Evolutionary conservation across 495 filamentous ascomycete species (phyloP).

Genomic region (Tuber microsphaerosporum): DNA sequence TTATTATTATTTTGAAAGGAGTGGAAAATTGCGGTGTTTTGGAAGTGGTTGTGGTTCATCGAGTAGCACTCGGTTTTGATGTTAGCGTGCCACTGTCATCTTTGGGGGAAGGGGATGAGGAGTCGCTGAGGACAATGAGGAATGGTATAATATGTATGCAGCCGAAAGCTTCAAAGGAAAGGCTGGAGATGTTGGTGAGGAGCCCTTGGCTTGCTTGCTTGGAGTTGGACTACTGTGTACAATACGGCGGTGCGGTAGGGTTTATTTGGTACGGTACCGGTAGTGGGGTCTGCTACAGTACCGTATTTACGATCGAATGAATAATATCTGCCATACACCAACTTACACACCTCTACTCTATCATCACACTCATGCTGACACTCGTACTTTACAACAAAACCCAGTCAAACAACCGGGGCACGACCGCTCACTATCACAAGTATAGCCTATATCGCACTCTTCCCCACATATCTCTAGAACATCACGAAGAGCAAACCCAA

Average conservation of each 20-base stretch:
- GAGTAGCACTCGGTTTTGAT: neutral
- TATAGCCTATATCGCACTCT: neutral
- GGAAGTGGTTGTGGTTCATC: neutral
- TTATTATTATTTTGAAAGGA: neutral
- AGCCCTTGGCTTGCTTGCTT: neutral
- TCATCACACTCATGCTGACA: neutral
- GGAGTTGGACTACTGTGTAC: neutral
- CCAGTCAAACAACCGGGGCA: neutral
- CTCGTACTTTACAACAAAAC: neutral
- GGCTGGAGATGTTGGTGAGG: neutral
- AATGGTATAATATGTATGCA: no score
- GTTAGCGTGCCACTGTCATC: no score
- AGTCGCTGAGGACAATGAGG: no score
- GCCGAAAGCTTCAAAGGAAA: neutral
- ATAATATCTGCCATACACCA: neutral
- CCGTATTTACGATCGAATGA: neutral
- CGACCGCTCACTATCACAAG: neutral
- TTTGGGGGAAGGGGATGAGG: no score
- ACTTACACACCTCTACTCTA: neutral
- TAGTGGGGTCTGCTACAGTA: neutral
- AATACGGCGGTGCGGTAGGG: neutral
- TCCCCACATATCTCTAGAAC: neutral
- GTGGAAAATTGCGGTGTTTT: neutral
- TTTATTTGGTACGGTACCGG: neutral
- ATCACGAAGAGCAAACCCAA: neutral